These are phyloP conservation scores for Toxoplasma gondii DNA, from an alignment of 169 alveolate genomes.

Conservation along the genomic window DNA sequence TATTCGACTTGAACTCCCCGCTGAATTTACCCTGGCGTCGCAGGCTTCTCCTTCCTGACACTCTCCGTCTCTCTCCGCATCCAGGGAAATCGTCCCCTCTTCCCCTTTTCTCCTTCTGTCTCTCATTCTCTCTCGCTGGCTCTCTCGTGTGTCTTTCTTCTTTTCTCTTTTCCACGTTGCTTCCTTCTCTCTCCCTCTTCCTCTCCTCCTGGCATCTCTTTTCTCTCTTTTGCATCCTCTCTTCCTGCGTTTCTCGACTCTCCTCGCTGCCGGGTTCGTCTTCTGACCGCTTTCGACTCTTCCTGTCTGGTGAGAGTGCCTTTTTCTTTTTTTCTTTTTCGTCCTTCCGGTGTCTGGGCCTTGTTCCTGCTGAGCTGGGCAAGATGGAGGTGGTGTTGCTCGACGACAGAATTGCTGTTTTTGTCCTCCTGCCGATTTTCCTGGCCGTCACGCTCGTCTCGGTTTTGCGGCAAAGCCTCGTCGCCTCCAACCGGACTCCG, in stretches of 20 bases:
- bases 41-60: too few species aligned
- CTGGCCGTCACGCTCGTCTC: constrained; percentile 70
- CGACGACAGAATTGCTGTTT: constrained; percentile 70
- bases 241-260: neutral
- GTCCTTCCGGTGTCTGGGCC: neutral
- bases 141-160: neutral
- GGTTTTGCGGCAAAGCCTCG: constrained; percentile 70
- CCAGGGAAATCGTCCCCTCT: neutral
- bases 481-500: neutral
- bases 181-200: neutral
- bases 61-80: neutral
- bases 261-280: neutral
- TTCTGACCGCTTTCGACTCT: neutral
- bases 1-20: too few species aligned
- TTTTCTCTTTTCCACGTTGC: neutral
- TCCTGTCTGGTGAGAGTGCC: neutral
- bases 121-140: neutral
- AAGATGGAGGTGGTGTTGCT: constrained; percentile 72
- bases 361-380: neutral
- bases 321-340: neutral
- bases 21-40: too few species aligned
- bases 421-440: constrained; percentile 74
- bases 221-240: neutral
- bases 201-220: neutral
- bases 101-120: neutral